Percentiles rank a stretch among this genome's conserved stretches.
Conservation (phyloP, 1,284 basidiomycete genomes). For the Inonotus hispidus region DNA sequence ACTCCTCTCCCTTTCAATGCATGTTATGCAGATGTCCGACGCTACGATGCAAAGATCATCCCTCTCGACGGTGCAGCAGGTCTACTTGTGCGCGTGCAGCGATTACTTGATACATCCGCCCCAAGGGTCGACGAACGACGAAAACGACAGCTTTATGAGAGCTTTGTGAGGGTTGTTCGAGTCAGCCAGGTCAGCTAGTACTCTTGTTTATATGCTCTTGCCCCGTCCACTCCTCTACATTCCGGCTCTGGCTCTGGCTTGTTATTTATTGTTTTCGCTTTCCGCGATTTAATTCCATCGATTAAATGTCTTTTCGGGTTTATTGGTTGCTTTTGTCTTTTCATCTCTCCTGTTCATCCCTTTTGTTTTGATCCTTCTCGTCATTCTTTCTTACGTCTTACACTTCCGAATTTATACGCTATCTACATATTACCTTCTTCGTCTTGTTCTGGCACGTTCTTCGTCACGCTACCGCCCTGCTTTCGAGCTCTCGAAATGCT, state of each 20-base stretch:
- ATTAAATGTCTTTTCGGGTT: neutral
- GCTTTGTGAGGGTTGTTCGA: conserved; percentile 53
- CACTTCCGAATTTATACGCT: conserved; percentile 9
- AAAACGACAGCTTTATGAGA: conserved; percentile 47
- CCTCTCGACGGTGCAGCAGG: conserved; percentile 68
- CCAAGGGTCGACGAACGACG: conserved; percentile 43
- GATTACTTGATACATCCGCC: conserved; percentile 45
- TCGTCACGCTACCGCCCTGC: neutral
- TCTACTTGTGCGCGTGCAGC: conserved; percentile 55
- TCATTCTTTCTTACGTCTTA: neutral
- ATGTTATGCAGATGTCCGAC: conserved; percentile 45
- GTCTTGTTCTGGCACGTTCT: conserved; percentile 1
- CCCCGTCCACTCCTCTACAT: conserved; percentile 12
- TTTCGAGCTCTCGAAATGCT: neutral
- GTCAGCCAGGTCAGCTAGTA: conserved; percentile 43
- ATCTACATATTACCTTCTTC: conserved; percentile 6
- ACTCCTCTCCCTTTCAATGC: conserved; percentile 27
- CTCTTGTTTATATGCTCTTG: conserved; percentile 5
- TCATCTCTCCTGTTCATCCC: neutral
- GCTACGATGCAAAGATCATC: conserved; percentile 68
- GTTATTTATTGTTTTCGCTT: neutral
- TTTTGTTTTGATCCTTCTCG: neutral
- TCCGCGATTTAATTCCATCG: neutral
- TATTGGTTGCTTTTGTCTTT: neutral
- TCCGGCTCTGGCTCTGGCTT: conserved; percentile 18